A percentile compares a stretch with the other conserved stretches of the same genome.
These are phyloP conservation scores for Leccinum truebloodii DNA, from an alignment of 768 basidiomycete genomes.

Conservation along the genomic window DNA sequence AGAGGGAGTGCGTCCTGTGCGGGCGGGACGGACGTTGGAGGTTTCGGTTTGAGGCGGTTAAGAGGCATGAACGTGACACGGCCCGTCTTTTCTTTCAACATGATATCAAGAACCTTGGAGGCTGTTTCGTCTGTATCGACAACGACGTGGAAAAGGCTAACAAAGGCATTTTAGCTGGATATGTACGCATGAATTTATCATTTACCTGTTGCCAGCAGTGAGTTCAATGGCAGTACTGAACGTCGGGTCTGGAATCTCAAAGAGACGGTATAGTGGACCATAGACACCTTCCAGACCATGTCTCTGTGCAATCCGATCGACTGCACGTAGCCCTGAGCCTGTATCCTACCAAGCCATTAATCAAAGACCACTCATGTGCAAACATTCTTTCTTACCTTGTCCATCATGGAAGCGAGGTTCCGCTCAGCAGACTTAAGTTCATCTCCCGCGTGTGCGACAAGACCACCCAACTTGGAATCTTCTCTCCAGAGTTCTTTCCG, in stretches of 20 bases:
- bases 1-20: conserved; percentile 80
- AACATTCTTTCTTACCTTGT: conserved; percentile 59
- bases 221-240: conserved; percentile 93
- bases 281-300: conserved; percentile 81
- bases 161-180: conserved; percentile 4
- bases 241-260: conserved; percentile 83
- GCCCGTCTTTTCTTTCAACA: conserved; percentile 92
- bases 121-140: conserved; percentile 97
- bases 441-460: conserved; percentile 73
- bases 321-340: conserved; percentile 81
- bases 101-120: conserved; percentile 84
- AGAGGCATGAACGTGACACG: conserved; percentile 98
- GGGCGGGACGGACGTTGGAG: conserved; percentile 53
- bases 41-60: conserved; percentile 86
- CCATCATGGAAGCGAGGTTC: conserved; percentile 87
- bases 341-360: conserved; percentile 67
- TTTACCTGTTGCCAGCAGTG: conserved; percentile 92
- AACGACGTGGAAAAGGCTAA: conserved; percentile 90
- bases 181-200: neutral
- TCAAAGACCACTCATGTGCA: neutral
- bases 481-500: conserved; percentile 95
- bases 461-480: conserved; percentile 83
- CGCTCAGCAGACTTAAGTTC: conserved; percentile 84
- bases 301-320: conserved; percentile 80
- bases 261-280: conserved; percentile 91